phyloP scores from a whole-genome alignment of 129 eudicot species.

The Logfia minima region DNA sequence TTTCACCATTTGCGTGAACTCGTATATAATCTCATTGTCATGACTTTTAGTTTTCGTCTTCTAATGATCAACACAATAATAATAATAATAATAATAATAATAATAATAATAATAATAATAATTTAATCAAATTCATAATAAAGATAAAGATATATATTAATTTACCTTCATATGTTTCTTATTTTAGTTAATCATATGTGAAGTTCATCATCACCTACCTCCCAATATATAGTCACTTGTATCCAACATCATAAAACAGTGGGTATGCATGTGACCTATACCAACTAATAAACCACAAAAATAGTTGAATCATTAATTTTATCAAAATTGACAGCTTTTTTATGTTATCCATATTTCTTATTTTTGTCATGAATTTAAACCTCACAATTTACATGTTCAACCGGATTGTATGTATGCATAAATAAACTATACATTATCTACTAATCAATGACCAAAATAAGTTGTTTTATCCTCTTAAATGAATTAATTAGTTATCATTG shows the following conservation, averaged over 20 bases:
- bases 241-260: constrained; percentile 19
- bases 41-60: constrained; percentile 27
- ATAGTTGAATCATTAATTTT: constrained; percentile 11
- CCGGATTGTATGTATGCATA: not conserved
- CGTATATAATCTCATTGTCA: constrained; percentile 7
- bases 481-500: constrained; percentile 10
- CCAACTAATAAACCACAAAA: constrained; percentile 15
- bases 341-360: not conserved
- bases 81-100: too few species aligned
- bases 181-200: not conserved
- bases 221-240: constrained; percentile 12
- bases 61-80: not conserved
- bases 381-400: not conserved
- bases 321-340: not conserved
- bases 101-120: too few species aligned
- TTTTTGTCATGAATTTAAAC: not conserved
- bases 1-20: constrained; percentile 27
- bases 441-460: not conserved
- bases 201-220: constrained; percentile 30
- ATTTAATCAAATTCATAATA: constrained; percentile 7
- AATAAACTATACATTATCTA: not conserved
- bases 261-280: constrained; percentile 23
- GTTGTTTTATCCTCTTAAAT: not conserved
- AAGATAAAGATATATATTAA: not conserved
- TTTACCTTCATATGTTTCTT: constrained; percentile 1